These are phyloP conservation scores for Vickermania ingenoplastis DNA, from an alignment of 208 protist species.

Conservation along the genomic window DNA sequence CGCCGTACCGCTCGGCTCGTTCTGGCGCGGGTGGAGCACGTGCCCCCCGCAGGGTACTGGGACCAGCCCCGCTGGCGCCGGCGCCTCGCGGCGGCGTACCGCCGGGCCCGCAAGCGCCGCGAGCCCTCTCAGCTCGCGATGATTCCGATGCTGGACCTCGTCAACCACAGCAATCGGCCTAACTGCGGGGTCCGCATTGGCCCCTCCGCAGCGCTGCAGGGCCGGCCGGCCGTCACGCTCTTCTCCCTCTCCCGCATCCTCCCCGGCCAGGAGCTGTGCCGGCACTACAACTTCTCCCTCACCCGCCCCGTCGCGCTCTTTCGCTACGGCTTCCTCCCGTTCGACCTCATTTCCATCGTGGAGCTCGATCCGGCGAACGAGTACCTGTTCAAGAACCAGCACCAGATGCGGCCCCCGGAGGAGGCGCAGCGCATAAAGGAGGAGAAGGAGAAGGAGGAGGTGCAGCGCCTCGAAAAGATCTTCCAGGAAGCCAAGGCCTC, in stretches of 20 bases:
- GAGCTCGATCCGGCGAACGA: conserved; percentile 75
- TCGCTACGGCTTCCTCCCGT: conserved; percentile 86
- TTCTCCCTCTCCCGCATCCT: conserved; percentile 51
- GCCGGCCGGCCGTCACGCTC: conserved; percentile 61
- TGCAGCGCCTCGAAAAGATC: conserved; percentile 53
- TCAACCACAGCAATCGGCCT: conserved; percentile 86
- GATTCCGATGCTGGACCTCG: conserved; percentile 69
- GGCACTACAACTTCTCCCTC: conserved; percentile 89
- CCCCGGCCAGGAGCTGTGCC: conserved; percentile 77
- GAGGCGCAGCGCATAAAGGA: conserved; percentile 33
- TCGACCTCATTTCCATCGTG: conserved; percentile 85
- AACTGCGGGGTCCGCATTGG: conserved; percentile 67
- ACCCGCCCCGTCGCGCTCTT: conserved; percentile 72
- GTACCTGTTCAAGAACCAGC: conserved; percentile 42
- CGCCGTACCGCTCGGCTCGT: conserved; percentile 77
- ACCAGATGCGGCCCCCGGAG: conserved; percentile 46
- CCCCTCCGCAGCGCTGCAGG: conserved; percentile 34
- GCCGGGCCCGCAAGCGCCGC: conserved; percentile 17
- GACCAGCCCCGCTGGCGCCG: conserved; percentile 23
- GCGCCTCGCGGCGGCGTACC: conserved; percentile 24
- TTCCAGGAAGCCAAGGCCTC: conserved; percentile 42
- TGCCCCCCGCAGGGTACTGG: conserved; percentile 65
- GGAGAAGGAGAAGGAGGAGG: conserved; percentile 25
- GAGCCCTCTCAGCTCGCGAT: conserved; percentile 51
- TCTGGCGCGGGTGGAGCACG: conserved; percentile 66